phyloP scores from a whole-genome alignment of 345 rosid genomes.

The Salix caprea region DNA sequence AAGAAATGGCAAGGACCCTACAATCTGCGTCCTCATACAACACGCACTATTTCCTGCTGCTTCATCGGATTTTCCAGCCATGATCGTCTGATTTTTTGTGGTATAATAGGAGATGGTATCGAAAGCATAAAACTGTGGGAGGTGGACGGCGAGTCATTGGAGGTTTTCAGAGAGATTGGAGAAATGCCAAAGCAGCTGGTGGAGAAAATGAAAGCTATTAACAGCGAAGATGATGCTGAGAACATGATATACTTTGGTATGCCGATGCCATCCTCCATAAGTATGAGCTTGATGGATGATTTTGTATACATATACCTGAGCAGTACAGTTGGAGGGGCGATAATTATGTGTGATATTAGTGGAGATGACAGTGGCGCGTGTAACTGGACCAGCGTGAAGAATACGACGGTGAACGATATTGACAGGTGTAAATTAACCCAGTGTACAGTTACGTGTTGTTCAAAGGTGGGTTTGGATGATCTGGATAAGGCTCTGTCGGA shows the following conservation, averaged over 20 bases:
- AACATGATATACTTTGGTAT: not conserved
- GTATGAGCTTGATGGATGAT: conserved; percentile 32
- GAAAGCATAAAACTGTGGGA: conserved; percentile 54
- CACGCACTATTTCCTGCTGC: conserved; percentile 16
- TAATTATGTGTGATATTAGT: conserved; percentile 45
- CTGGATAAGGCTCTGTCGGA: conserved; percentile 37
- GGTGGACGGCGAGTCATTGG: conserved; percentile 20
- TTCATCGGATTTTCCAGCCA: conserved; percentile 25
- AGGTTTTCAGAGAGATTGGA: conserved; percentile 36
- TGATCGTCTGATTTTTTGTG: conserved; percentile 43
- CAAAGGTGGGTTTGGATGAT: conserved; percentile 44
- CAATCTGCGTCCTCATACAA: conserved; percentile 30
- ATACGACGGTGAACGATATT: conserved; percentile 22
- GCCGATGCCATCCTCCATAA: conserved; percentile 29
- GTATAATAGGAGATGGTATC: conserved; percentile 34
- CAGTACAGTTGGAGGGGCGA: conserved; percentile 11
- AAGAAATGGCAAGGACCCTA: conserved; percentile 52
- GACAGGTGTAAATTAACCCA: conserved; percentile 3
- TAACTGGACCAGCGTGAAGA: conserved; percentile 41
- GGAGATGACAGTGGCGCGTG: conserved; percentile 15
- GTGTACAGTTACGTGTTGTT: conserved; percentile 39
- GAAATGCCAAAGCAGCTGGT: conserved; percentile 45
- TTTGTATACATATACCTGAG: conserved; percentile 30
- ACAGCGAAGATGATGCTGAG: not conserved
- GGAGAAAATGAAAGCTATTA: conserved; percentile 29